phyloP scores from a whole-genome alignment of 2,329 filamentous ascomycete species.

The Fusarium sp. region DNA sequence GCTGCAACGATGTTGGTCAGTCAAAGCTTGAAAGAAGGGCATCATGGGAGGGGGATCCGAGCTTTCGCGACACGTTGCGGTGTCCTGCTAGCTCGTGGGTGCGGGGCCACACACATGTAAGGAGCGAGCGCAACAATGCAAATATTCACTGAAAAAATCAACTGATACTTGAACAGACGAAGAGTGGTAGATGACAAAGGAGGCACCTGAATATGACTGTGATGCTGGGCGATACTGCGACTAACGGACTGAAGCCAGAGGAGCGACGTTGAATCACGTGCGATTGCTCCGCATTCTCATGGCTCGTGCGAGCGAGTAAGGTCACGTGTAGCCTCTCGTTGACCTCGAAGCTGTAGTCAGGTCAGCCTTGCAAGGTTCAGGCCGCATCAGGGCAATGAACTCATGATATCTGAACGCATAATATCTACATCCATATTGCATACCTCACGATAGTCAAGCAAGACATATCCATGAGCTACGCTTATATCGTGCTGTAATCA shows the following conservation, averaged over 20 bases:
- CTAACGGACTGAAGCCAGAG: constrained; percentile 35
- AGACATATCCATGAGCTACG: not conserved
- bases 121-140: constrained; percentile 53
- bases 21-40: constrained; percentile 48
- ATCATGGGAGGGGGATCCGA: constrained; percentile 50
- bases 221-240: constrained; percentile 46
- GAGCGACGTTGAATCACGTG: constrained; percentile 47
- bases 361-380: constrained; percentile 23
- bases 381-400: not conserved
- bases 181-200: constrained; percentile 56
- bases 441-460: not conserved
- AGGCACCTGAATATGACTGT: constrained; percentile 40
- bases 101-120: constrained; percentile 52
- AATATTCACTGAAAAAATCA: constrained; percentile 56
- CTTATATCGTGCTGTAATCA: not conserved
- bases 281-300: constrained; percentile 46
- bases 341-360: constrained; percentile 6
- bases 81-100: constrained; percentile 32
- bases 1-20: constrained; percentile 48
- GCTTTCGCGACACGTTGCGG: constrained; percentile 50
- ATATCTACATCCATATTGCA: not conserved
- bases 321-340: constrained; percentile 46
- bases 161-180: constrained; percentile 59
- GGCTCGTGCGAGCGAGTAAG: constrained; percentile 38
- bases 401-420: not conserved